Evolutionary conservation across 257 asterid species (phyloP).

Genomic region (Ehretia macrophylla): DNA sequence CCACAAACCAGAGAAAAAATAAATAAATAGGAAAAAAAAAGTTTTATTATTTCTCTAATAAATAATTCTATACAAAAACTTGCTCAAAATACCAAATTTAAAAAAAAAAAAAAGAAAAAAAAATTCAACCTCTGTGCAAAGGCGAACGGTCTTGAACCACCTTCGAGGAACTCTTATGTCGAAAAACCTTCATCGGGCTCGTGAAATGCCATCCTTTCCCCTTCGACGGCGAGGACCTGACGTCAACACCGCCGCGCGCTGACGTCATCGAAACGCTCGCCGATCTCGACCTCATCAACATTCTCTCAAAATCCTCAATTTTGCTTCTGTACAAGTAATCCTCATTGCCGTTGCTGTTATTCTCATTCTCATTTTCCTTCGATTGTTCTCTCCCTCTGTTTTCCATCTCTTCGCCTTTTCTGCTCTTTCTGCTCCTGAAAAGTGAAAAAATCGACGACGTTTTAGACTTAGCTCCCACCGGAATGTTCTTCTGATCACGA

Average conservation of each 20-base stretch:
- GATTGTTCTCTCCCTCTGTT: background rate
- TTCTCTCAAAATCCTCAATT: constrained; percentile 53
- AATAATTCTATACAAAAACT: background rate
- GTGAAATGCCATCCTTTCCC: constrained; percentile 55
- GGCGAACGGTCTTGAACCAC: constrained; percentile 49
- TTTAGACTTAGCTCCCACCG: constrained; percentile 2
- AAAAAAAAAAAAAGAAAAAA: background rate
- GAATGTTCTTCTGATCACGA: background rate
- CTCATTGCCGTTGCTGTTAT: background rate
- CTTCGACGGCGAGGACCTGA: constrained; percentile 26
- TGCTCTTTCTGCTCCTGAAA: constrained; percentile 15
- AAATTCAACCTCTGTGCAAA: constrained; percentile 43
- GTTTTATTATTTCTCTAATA: background rate
- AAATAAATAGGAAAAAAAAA: too few species aligned
- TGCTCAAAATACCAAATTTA: background rate
- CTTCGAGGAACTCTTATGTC: constrained; percentile 36
- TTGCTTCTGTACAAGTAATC: constrained; percentile 9
- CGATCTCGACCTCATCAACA: constrained; percentile 70
- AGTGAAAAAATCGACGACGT: constrained; percentile 49
- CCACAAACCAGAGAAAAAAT: background rate
- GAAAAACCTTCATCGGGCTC: constrained; percentile 57
- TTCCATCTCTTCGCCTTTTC: background rate
- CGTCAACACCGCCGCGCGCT: background rate
- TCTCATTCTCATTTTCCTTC: constrained; percentile 8
- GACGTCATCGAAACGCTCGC: constrained; percentile 35